Percentiles rank a stretch among this genome's conserved stretches.
Evolutionary conservation across 2,329 filamentous ascomycete genomes (phyloP).

Genomic region (Tolypocladium tundrense): DNA sequence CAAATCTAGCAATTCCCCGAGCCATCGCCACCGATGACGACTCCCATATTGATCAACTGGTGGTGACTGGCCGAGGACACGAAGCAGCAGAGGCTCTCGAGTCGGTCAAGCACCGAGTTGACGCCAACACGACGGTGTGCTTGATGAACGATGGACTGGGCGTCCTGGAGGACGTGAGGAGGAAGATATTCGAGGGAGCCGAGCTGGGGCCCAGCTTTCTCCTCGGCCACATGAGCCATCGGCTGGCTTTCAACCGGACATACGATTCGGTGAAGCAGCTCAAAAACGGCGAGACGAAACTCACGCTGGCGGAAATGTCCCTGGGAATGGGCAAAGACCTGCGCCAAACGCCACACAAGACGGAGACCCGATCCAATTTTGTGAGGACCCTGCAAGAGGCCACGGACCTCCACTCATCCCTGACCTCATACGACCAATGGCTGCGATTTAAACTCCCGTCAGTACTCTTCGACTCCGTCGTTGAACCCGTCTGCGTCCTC

Average conservation of each 20-base stretch:
- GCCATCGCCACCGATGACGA: constrained; percentile 17
- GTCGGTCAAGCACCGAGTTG: constrained; percentile 55
- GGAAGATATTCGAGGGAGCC: constrained; percentile 57
- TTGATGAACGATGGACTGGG: constrained; percentile 78
- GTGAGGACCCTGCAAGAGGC: constrained; percentile 10
- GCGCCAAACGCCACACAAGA: constrained; percentile 8
- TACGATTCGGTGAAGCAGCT: constrained; percentile 28
- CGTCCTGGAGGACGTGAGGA: constrained; percentile 66
- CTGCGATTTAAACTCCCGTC: constrained; percentile 68
- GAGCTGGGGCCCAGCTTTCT: constrained; percentile 63
- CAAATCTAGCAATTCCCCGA: constrained; percentile 8
- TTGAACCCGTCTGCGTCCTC: constrained; percentile 73
- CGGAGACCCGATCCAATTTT: constrained; percentile 11
- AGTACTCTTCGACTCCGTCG: constrained; percentile 62
- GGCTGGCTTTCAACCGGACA: constrained; percentile 30
- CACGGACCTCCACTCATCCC: constrained; percentile 11
- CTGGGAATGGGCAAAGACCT: not conserved
- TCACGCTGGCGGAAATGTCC: constrained; percentile 15
- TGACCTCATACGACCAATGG: constrained; percentile 31
- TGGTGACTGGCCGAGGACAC: constrained; percentile 52
- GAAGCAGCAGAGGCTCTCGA: constrained; percentile 45
- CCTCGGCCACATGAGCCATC: constrained; percentile 49
- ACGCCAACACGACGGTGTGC: constrained; percentile 58
- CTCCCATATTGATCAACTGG: constrained; percentile 57
- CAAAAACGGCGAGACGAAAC: constrained; percentile 17